phyloP scores from a whole-genome alignment of 2,329 filamentous ascomycete genomes.

The Paraphaeosphaeria minitans region DNA sequence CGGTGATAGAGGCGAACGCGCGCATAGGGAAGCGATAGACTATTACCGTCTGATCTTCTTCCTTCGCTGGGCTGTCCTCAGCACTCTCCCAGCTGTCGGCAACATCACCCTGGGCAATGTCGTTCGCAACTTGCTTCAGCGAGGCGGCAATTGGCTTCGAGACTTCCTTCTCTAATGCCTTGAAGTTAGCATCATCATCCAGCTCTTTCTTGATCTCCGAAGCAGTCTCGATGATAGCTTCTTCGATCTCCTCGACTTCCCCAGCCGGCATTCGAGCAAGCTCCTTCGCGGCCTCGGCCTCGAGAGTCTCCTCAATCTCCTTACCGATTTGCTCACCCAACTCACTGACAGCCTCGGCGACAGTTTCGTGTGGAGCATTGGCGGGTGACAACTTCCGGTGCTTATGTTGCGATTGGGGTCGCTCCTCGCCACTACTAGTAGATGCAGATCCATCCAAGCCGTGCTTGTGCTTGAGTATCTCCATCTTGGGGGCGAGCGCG shows the following conservation, averaged over 20 bases:
- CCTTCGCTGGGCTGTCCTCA: conserved; percentile 70
- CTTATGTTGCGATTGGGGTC: conserved; percentile 32
- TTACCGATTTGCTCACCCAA: conserved; percentile 65
- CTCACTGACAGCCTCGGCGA: conserved; percentile 71
- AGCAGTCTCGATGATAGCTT: conserved; percentile 58
- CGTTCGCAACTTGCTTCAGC: conserved; percentile 63
- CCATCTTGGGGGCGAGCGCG: conserved; percentile 44
- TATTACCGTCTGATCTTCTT: conserved; percentile 70
- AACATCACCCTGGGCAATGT: conserved; percentile 60
- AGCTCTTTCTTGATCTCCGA: conserved; percentile 53
- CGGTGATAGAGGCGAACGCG: conserved; percentile 88
- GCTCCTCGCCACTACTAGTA: conserved; percentile 30
- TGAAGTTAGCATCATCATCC: conserved; percentile 59
- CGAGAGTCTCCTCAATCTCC: conserved; percentile 68
- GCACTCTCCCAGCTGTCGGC: conserved; percentile 93
- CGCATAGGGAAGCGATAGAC: conserved; percentile 97
- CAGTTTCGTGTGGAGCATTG: conserved; percentile 59
- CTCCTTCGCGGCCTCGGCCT: conserved; percentile 55
- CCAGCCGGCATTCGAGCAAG: conserved; percentile 41
- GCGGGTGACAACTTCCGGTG: conserved; percentile 21
- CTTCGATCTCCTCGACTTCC: conserved; percentile 61
- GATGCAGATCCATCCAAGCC: conserved; percentile 42
- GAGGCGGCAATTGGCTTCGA: conserved; percentile 60
- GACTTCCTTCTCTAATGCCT: conserved; percentile 59
- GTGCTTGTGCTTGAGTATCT: conserved; percentile 53